Percentiles rank a stretch among this genome's conserved stretches.
phyloP scores from a whole-genome alignment of 2,329 filamentous ascomycete species.

The Ustilaginoidea virens region DNA sequence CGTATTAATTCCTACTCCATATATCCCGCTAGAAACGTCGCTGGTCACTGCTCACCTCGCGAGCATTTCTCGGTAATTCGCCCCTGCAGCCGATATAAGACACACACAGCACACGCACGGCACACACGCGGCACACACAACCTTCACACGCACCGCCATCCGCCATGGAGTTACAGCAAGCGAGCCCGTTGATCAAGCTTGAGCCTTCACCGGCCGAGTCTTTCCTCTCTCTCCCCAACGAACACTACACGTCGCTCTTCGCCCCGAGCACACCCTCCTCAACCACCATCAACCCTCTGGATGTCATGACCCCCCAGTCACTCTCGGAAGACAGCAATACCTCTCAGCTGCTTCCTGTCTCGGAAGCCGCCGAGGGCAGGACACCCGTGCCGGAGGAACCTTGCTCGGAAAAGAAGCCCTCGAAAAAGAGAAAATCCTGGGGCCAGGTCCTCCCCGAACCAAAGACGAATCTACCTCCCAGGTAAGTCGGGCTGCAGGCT shows the following conservation, averaged over 20 bases:
- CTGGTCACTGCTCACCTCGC: constrained; percentile 4
- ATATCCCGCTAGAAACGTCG: not conserved
- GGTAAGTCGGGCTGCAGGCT: constrained; percentile 34
- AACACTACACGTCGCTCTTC: constrained; percentile 35
- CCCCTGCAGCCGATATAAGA: not conserved
- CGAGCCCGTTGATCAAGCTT: constrained; percentile 32
- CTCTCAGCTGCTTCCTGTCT: constrained; percentile 9
- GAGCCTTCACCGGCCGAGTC: constrained; percentile 40
- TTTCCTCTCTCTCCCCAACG: constrained; percentile 33
- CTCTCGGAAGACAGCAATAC: constrained; percentile 17
- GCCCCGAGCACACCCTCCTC: constrained; percentile 15
- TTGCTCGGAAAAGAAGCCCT: constrained; percentile 48
- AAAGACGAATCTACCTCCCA: constrained; percentile 87
- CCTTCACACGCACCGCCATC: too few species aligned
- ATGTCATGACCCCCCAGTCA: constrained; percentile 34
- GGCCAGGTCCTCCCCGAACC: constrained; percentile 92
- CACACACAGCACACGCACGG: constrained; percentile 1
- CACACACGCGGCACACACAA: too few species aligned
- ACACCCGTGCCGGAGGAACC: constrained; percentile 5
- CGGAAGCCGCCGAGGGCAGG: constrained; percentile 9
- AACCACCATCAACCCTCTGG: constrained; percentile 26
- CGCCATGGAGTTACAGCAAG: constrained; percentile 24
- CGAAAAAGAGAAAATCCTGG: constrained; percentile 97
- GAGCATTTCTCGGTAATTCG: not conserved
- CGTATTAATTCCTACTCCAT: constrained; percentile 1